Evolutionary conservation across 345 rosid genomes (phyloP).

Genomic region (Eucalyptus rudis): DNA sequence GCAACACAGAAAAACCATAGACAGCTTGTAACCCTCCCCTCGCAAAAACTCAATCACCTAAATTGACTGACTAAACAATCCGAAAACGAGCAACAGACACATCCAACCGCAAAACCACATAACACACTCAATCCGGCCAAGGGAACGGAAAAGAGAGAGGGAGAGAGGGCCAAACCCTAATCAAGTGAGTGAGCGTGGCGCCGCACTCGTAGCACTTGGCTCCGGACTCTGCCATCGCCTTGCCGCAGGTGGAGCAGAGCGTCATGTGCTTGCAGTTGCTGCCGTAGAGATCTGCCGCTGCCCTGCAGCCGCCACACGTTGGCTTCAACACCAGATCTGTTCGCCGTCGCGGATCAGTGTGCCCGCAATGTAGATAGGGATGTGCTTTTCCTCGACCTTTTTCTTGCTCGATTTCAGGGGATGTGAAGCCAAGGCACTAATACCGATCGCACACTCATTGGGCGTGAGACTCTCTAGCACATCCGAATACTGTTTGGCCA

Average conservation of each 20-base stretch:
- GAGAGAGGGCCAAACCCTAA: slow-evolving; percentile 34
- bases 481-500: slow-evolving; percentile 69
- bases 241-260: slow-evolving; percentile 70
- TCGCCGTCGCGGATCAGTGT: slow-evolving; percentile 47
- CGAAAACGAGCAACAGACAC: background rate
- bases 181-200: slow-evolving; percentile 53
- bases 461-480: slow-evolving; percentile 49
- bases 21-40: background rate
- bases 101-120: background rate
- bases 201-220: slow-evolving; percentile 79
- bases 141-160: background rate
- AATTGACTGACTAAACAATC: background rate
- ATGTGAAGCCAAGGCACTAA: slow-evolving; percentile 73
- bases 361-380: slow-evolving; percentile 45
- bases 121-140: background rate
- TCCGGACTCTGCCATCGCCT: slow-evolving; percentile 71
- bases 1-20: background rate
- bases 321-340: slow-evolving; percentile 57
- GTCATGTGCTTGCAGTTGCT: slow-evolving; percentile 96
- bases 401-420: slow-evolving; percentile 70
- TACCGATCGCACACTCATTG: slow-evolving; percentile 53
- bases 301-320: slow-evolving; percentile 66
- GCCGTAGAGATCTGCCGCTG: slow-evolving; percentile 59
- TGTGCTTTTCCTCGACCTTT: slow-evolving; percentile 64
- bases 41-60: background rate